Percentiles rank a stretch among this genome's conserved stretches.
These are phyloP conservation scores for Erodium texanum DNA, from an alignment of 441 rosid species.

Conservation along the genomic window DNA sequence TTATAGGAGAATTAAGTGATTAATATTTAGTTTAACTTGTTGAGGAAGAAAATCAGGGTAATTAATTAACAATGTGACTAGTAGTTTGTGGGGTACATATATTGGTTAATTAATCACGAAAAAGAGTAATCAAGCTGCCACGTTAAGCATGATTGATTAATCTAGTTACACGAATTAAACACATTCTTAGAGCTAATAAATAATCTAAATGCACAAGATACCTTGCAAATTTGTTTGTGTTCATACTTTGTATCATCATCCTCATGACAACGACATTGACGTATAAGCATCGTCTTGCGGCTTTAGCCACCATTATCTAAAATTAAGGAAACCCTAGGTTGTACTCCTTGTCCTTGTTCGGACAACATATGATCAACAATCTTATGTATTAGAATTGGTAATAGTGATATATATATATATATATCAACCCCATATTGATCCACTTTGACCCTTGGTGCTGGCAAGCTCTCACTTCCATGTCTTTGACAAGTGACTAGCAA, in stretches of 20 bases:
- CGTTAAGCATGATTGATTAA: neutral
- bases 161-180: neutral
- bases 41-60: neutral
- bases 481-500: too few relatives aligned
- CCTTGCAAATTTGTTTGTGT: neutral
- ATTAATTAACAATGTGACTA: too few relatives aligned
- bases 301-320: neutral
- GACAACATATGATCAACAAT: neutral
- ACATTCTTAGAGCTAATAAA: neutral
- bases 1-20: neutral
- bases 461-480: neutral
- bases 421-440: neutral
- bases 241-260: neutral
- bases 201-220: neutral
- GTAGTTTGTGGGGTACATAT: neutral
- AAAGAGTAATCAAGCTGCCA: too few relatives aligned
- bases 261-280: neutral
- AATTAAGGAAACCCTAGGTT: neutral
- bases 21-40: neutral
- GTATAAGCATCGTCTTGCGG: neutral
- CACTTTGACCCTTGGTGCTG: neutral
- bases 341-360: neutral
- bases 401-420: too few relatives aligned
- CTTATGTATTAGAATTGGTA: neutral
- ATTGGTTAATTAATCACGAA: neutral